Percentiles rank a stretch among this genome's conserved stretches.
Evolutionary conservation across 371 early-diverging fungal species (phyloP).

Genomic region (Basidiobolus meristosporus): DNA sequence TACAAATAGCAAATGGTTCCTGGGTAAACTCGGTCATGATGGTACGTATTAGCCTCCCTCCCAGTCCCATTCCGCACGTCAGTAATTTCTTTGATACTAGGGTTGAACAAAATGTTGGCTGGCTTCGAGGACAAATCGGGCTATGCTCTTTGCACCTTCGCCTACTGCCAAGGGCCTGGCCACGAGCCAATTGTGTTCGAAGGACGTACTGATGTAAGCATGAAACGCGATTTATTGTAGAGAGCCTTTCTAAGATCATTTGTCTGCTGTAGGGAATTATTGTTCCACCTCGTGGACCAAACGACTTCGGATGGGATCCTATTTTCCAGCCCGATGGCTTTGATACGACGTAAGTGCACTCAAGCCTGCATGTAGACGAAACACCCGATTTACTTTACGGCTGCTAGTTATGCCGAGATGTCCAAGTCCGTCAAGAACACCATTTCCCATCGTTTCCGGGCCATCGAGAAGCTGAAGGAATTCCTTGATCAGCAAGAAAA

Average conservation of each 20-base stretch:
- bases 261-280: slow-evolving; percentile 43
- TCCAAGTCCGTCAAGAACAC: slow-evolving; percentile 57
- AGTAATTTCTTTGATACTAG: slow-evolving; percentile 5
- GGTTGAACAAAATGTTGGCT: slow-evolving; percentile 59
- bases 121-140: slow-evolving; percentile 78
- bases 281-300: slow-evolving; percentile 71
- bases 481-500: slow-evolving; percentile 2
- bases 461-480: slow-evolving; percentile 50
- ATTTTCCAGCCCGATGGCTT: slow-evolving; percentile 78
- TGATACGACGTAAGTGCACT: slow-evolving; percentile 27
- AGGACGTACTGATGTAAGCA: slow-evolving; percentile 48
- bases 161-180: slow-evolving; percentile 65
- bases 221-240: too few relatives aligned
- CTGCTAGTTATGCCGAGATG: slow-evolving; percentile 78
- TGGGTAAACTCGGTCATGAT: slow-evolving; percentile 57
- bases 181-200: slow-evolving; percentile 78
- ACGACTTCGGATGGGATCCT: slow-evolving; percentile 89
- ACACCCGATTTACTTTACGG: slow-evolving; percentile 1
- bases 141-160: slow-evolving; percentile 81
- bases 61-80: background rate
- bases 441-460: slow-evolving; percentile 74
- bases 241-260: too few relatives aligned
- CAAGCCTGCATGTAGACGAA: background rate
- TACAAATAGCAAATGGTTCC: slow-evolving; percentile 76
- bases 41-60: slow-evolving; percentile 9